Conservation (phyloP, 768 basidiomycete species). For the Termitomyces sp. region DNA sequence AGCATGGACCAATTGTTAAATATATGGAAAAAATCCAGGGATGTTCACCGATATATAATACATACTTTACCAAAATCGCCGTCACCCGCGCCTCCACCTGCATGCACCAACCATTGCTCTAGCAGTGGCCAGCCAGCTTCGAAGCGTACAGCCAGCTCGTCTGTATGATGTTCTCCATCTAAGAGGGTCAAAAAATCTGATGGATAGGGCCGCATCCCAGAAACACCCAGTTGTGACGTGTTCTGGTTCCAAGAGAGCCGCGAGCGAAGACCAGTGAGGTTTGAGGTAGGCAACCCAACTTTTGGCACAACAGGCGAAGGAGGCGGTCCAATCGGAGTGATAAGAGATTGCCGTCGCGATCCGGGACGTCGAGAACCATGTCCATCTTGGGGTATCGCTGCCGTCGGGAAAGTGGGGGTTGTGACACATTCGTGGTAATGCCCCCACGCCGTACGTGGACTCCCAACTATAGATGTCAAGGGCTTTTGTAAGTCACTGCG, state of each 20-base stretch:
- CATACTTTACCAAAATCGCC: slow-evolving; percentile 71
- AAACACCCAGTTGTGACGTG: slow-evolving; percentile 19
- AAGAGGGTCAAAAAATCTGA: slow-evolving; percentile 56
- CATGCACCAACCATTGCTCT: slow-evolving; percentile 62
- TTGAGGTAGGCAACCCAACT: slow-evolving; percentile 8
- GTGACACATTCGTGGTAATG: slow-evolving; percentile 31
- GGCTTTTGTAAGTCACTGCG: slow-evolving; percentile 49
- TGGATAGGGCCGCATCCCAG: slow-evolving; percentile 39
- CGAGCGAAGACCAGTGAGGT: slow-evolving; percentile 12
- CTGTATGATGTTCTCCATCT: slow-evolving; percentile 89
- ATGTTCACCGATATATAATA: slow-evolving; percentile 69
- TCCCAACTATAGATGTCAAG: slow-evolving; percentile 24
- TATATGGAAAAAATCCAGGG: neutral
- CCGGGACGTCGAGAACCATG: slow-evolving; percentile 24
- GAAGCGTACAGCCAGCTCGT: slow-evolving; percentile 83
- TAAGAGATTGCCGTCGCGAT: slow-evolving; percentile 39
- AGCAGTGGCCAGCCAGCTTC: slow-evolving; percentile 82
- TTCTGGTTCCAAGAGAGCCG: slow-evolving; percentile 15
- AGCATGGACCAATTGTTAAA: neutral
- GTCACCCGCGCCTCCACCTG: slow-evolving; percentile 60
- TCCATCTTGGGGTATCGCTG: slow-evolving; percentile 15
- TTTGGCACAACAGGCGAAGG: slow-evolving; percentile 56
- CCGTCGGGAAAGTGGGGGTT: slow-evolving; percentile 13
- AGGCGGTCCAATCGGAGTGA: slow-evolving; percentile 44
- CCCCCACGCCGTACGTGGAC: slow-evolving; percentile 44